Conservation (phyloP, 2,329 filamentous ascomycete genomes). For the Anthostomella pinea region DNA sequence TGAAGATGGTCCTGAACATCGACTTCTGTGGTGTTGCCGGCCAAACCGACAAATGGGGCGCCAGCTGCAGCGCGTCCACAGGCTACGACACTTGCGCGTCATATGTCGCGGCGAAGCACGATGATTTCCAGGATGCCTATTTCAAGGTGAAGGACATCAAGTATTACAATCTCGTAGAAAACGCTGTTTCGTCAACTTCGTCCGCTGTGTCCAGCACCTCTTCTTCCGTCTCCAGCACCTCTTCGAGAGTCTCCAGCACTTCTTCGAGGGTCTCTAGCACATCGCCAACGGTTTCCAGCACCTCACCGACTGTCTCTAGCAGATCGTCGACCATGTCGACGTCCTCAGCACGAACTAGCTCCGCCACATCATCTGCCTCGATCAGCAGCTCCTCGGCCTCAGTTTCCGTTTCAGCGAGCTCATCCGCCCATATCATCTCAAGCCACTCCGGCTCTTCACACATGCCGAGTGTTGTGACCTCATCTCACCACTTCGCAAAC, state of each 20-base stretch:
- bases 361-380: no score
- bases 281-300: slow-evolving; percentile 8
- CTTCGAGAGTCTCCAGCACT: no score
- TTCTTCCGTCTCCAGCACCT: slow-evolving; percentile 5
- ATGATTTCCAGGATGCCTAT: slow-evolving; percentile 15
- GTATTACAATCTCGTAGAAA: slow-evolving; percentile 9
- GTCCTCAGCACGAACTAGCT: no score
- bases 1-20: slow-evolving; percentile 28
- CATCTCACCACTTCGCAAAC: no score
- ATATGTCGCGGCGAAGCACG: slow-evolving; percentile 19
- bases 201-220: slow-evolving; percentile 1
- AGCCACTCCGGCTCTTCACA: slow-evolving; percentile 2
- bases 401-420: no score
- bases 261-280: no score
- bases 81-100: slow-evolving; percentile 14
- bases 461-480: no score
- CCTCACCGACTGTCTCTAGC: slow-evolving; percentile 2
- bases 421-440: no score
- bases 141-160: slow-evolving; percentile 25
- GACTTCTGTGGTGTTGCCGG: slow-evolving; percentile 19
- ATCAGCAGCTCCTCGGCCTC: no score
- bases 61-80: slow-evolving; percentile 20
- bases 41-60: slow-evolving; percentile 20
- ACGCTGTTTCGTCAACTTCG: background rate
- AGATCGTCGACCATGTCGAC: no score